Evolutionary conservation across 2,329 filamentous ascomycete species (phyloP).

Genomic region (Fusarium domesticum): DNA sequence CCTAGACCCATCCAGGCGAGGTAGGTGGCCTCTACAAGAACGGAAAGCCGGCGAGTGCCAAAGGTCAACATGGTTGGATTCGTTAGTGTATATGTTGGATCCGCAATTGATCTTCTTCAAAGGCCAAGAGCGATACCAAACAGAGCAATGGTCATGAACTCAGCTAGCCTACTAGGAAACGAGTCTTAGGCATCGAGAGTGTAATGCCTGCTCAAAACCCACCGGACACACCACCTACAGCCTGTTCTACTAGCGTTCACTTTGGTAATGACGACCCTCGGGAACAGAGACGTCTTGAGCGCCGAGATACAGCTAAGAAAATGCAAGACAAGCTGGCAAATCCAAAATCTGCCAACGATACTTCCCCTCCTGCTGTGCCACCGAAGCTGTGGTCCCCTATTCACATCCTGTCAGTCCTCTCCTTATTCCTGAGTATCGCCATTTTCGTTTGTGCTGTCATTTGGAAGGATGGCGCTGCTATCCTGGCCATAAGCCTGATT

Average conservation of each 20-base stretch:
- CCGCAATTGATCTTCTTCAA: too few relatives aligned
- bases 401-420: slow-evolving; percentile 51
- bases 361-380: slow-evolving; percentile 46
- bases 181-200: too few relatives aligned
- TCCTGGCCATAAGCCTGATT: slow-evolving; percentile 48
- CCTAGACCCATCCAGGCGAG: slow-evolving; percentile 40
- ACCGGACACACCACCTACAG: slow-evolving; percentile 1
- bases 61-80: too few relatives aligned
- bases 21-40: too few relatives aligned
- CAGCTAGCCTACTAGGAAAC: too few relatives aligned
- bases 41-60: too few relatives aligned
- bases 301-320: slow-evolving; percentile 38
- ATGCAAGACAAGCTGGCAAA: slow-evolving; percentile 45
- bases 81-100: too few relatives aligned
- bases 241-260: slow-evolving; percentile 9
- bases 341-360: slow-evolving; percentile 38
- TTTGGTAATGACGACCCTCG: slow-evolving; percentile 4
- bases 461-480: slow-evolving; percentile 37
- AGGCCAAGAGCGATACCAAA: too few relatives aligned
- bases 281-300: slow-evolving; percentile 15
- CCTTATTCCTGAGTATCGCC: slow-evolving; percentile 47
- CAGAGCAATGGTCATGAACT: too few relatives aligned
- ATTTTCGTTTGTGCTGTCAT: slow-evolving; percentile 44
- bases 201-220: too few relatives aligned
- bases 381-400: slow-evolving; percentile 49